Evolutionary conservation across 345 rosid genomes (phyloP), one percentile per base, ranked within the genome.

Genomic region (Mallotus nudiflorus): DNA sequence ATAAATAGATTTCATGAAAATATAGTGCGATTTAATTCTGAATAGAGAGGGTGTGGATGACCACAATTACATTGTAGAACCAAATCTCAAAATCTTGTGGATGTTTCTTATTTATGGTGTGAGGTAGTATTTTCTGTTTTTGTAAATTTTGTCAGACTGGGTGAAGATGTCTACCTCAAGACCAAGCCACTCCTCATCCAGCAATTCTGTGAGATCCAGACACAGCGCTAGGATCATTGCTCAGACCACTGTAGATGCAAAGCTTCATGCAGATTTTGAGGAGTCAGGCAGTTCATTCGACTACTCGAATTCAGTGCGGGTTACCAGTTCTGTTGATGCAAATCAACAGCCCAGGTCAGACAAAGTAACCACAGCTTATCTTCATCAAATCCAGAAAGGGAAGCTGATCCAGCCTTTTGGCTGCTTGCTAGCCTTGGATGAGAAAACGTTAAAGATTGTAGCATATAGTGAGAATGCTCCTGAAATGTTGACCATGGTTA

Each of bases 391-490:
- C 80, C 98, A 94, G 79, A 94, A 94, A 79, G 96, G 97, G 74
- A 91, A 91, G 86, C 78, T 75, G 73, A 91, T 94, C 81, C 98
- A 94, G 82, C 97, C 98, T 24, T 91, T 94, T 29, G 98, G 98
- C 39, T 94, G 98, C 82, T 85, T 94, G 82, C 85, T 94, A 49
- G 98, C 98, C 58, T 80, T 94, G 59, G 95, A 94, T 56, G 97
- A 91, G 72, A 94, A 91, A 80, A 89, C 90, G 49, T 84, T 85
- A 71, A 88, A 83, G 78, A 91, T 94, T 80, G 84, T 90, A 69
- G 97, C 97, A 33, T 94, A 86, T 78, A 94, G 97, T 58, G 96
- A 94, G 79, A 94, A 91, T 81, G 98, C 98, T 28, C 80, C 93
- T 2, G 98, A 94, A 67, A 78, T 89, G 84, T 79, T 94, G 83